Evolutionary conservation across 768 basidiomycete species (phyloP), one percentile per base, ranked within the genome.

Genomic region (Mycena maculata): DNA sequence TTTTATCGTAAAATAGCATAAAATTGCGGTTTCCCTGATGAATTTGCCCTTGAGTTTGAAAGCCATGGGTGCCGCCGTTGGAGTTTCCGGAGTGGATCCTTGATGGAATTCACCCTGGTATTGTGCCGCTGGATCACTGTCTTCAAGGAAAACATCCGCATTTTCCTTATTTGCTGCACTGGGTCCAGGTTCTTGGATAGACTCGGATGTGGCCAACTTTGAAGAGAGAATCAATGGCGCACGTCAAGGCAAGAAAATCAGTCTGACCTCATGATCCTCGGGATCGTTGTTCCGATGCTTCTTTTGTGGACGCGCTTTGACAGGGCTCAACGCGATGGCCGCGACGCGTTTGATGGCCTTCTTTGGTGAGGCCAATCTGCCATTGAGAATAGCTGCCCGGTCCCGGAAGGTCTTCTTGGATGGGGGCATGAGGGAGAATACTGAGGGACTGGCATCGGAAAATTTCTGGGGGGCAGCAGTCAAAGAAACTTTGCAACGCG

Each of bases 401-500:
- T 36, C 33, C 33, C 33, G 33, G 6, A 36, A 13, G 33, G 33
- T 36, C 33, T 36, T 36, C 33, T 36, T 36, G 33, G 13, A 13
- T 36, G 33, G 8, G 33, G 33, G 33, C 33, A 36, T 36, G 33
- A 6, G 13, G 13, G 33, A 36, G 13, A 36, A 7, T 7, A 7
- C 13, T 6, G 13, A 13, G 33, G 33, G 33, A 6, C 6, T 36
- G 6, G 33, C 33, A 36, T 36, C 13, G 33, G 33, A 36, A 36
- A 36, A 36, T 36, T 36, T 36, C 33, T 13, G 13, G 33, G 33
- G 33, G 8, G 13, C 13, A 36, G 8, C 33, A 13, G 33, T 13
- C 33, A 36, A 62, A 62, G 60, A 62, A 54, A 62, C 60, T 62
- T 54, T 45, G 60, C 50, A 48, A 60, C 30, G 58, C 45, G 58